Evolutionary conservation across 108 stramenopile genomes (phyloP).

Genomic region (Nitzschia putrida): DNA sequence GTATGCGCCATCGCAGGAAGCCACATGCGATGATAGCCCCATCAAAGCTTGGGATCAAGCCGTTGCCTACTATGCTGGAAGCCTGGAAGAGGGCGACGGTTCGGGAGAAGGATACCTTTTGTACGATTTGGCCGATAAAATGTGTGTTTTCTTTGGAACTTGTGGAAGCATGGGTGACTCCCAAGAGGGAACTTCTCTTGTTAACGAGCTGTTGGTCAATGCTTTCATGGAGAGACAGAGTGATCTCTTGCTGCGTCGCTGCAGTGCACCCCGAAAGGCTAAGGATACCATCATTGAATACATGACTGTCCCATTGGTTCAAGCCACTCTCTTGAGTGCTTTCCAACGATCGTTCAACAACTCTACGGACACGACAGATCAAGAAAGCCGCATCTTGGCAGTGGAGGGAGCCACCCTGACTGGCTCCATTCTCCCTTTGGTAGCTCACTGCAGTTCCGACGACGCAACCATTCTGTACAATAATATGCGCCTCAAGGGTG

Average conservation of each 20-base stretch:
- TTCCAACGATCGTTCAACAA: slow-evolving; percentile 31
- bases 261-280: slow-evolving; percentile 37
- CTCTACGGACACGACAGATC: slow-evolving; percentile 35
- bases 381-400: slow-evolving; percentile 1
- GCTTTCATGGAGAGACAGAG: slow-evolving; percentile 46
- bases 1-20: not conserved
- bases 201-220: slow-evolving; percentile 46
- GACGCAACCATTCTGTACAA: slow-evolving; percentile 58
- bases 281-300: slow-evolving; percentile 38
- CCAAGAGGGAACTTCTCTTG: slow-evolving; percentile 37
- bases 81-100: slow-evolving; percentile 46
- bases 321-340: slow-evolving; percentile 52
- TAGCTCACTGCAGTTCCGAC: slow-evolving; percentile 35
- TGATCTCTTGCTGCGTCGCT: slow-evolving; percentile 39
- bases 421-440: slow-evolving; percentile 52
- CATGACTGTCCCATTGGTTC: slow-evolving; percentile 64
- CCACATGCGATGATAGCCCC: slow-evolving; percentile 16
- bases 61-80: slow-evolving; percentile 63
- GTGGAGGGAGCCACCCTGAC: slow-evolving; percentile 58
- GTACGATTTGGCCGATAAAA: slow-evolving; percentile 58
- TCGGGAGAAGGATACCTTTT: slow-evolving; percentile 42
- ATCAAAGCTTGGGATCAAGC: slow-evolving; percentile 76
- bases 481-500: slow-evolving; percentile 44
- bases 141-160: slow-evolving; percentile 44
- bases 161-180: slow-evolving; percentile 41